Evolutionary conservation across 768 basidiomycete species (phyloP).

Genomic region (Trametes coccinea): DNA sequence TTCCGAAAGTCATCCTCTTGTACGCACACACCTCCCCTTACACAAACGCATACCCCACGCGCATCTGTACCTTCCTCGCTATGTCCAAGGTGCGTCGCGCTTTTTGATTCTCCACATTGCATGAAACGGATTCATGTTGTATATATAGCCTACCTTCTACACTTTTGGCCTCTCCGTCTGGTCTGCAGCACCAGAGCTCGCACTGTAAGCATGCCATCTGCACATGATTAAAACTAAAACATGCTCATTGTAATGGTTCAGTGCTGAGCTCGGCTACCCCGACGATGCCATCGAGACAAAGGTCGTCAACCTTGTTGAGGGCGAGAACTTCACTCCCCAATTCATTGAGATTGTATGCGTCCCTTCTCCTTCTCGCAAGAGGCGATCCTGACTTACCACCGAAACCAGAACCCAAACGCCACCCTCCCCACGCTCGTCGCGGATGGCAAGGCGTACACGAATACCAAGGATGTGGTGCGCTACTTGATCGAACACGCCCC

Average conservation of each 20-base stretch:
- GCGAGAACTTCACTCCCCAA: constrained; percentile 48
- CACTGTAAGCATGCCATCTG: no score
- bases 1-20: neutral
- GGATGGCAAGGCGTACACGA: constrained; percentile 39
- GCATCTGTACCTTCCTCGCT: neutral
- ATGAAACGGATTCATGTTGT: neutral
- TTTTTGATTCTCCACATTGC: neutral
- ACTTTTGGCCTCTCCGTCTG: constrained; percentile 41
- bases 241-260: constrained; percentile 17
- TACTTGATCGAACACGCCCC: constrained; percentile 44
- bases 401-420: constrained; percentile 42
- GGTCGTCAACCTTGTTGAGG: constrained; percentile 44
- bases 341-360: constrained; percentile 44
- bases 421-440: constrained; percentile 46
- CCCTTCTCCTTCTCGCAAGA: neutral
- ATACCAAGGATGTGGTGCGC: constrained; percentile 42
- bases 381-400: neutral
- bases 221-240: no score
- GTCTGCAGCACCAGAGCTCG: constrained; percentile 43
- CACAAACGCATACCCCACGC: no score
- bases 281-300: constrained; percentile 38
- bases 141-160: constrained; percentile 32
- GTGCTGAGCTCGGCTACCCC: constrained; percentile 46
- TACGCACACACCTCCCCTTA: no score
- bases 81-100: constrained; percentile 23